These are phyloP conservation scores for Daldinia childiae DNA, from an alignment of 495 filamentous ascomycete species.

Conservation along the genomic window DNA sequence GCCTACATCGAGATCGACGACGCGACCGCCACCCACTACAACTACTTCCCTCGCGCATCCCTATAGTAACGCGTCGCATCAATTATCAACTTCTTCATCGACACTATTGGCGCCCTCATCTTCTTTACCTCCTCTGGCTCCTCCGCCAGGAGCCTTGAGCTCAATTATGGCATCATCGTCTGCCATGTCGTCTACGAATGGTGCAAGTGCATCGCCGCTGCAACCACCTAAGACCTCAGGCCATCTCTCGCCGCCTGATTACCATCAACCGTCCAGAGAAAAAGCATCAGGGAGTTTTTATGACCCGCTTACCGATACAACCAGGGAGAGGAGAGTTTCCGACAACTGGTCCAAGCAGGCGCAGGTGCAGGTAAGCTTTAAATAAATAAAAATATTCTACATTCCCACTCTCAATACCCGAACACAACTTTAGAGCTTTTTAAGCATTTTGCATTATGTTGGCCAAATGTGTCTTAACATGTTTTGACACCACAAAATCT, in stretches of 20 bases:
- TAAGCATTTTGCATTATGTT: slow-evolving; percentile 18
- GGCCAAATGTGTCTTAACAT: not conserved
- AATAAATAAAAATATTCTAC: slow-evolving; percentile 13
- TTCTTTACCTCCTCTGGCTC: slow-evolving; percentile 41
- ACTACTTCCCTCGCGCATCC: slow-evolving; percentile 39
- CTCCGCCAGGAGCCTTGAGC: slow-evolving; percentile 47
- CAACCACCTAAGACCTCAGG: slow-evolving; percentile 45
- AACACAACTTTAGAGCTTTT: slow-evolving; percentile 11
- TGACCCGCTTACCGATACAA: slow-evolving; percentile 64
- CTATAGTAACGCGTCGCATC: slow-evolving; percentile 47
- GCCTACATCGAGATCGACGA: slow-evolving; percentile 26
- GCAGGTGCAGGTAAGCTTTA: slow-evolving; percentile 47
- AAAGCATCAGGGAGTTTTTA: slow-evolving; percentile 62
- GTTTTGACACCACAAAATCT: not conserved
- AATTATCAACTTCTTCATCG: slow-evolving; percentile 34
- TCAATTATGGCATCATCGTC: slow-evolving; percentile 48
- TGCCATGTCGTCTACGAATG: slow-evolving; percentile 45
- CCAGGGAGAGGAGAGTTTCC: slow-evolving; percentile 56
- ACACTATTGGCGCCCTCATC: slow-evolving; percentile 19
- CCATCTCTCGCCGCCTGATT: slow-evolving; percentile 49
- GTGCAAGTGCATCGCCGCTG: slow-evolving; percentile 48
- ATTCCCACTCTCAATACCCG: slow-evolving; percentile 6
- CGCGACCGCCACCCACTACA: slow-evolving; percentile 36
- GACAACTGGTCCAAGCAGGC: slow-evolving; percentile 52
- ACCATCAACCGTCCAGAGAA: slow-evolving; percentile 54